A percentile compares a stretch with the other conserved stretches of the same genome.
These are phyloP conservation scores for Bryoglossum gracile DNA, from an alignment of 495 filamentous ascomycete species.

Conservation along the genomic window DNA sequence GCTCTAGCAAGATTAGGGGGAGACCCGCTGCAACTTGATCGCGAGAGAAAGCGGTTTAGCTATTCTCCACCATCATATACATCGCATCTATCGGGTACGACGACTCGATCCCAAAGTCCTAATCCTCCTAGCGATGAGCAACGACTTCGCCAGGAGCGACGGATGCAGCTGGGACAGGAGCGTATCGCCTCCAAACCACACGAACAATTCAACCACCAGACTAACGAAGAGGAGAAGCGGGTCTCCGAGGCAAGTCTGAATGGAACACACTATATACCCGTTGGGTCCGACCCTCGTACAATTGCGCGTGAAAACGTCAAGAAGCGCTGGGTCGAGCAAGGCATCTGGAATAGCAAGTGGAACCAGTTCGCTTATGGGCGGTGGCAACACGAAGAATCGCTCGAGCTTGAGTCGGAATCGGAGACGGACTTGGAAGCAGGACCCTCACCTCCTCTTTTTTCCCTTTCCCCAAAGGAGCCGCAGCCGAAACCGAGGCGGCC, in stretches of 20 bases:
- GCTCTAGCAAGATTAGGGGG: conserved; percentile 7
- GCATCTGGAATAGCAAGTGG: conserved; percentile 24
- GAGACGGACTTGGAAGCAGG: conserved; percentile 5
- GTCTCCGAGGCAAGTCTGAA: conserved; percentile 4
- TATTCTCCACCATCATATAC: conserved; percentile 14
- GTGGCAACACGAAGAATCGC: conserved; percentile 6
- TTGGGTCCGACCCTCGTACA: conserved; percentile 1
- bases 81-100: conserved; percentile 10
- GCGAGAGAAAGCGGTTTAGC: conserved; percentile 10
- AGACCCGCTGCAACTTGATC: conserved; percentile 10
- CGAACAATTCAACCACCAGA: conserved; percentile 2
- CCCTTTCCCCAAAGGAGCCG: background rate
- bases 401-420: conserved; percentile 8
- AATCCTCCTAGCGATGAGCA: conserved; percentile 14
- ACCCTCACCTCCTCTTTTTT: background rate
- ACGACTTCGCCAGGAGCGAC: conserved; percentile 5
- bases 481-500: conserved; percentile 11
- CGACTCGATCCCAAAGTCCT: conserved; percentile 13
- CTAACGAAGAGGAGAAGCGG: conserved; percentile 8
- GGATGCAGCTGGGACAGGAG: conserved; percentile 5
- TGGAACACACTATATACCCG: background rate
- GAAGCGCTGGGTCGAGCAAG: conserved; percentile 25
- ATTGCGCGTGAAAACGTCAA: conserved; percentile 13
- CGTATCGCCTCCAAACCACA: background rate
- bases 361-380: conserved; percentile 2